Evolutionary conservation across 2,329 filamentous ascomycete genomes (phyloP).

Genomic region (Xylariaceae sp.): DNA sequence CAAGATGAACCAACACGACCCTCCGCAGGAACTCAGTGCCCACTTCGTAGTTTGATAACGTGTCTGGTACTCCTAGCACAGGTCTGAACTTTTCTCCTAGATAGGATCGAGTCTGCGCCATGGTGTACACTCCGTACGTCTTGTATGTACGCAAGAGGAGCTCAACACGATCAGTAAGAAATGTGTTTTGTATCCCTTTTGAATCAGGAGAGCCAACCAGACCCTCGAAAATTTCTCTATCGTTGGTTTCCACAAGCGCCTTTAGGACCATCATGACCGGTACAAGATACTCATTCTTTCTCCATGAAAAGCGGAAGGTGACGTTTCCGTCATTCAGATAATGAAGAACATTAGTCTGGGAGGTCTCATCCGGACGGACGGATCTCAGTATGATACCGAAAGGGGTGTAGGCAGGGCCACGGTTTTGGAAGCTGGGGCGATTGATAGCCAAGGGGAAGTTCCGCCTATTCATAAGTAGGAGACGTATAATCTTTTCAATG

Average conservation of each 20-base stretch:
- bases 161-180: slow-evolving; percentile 93
- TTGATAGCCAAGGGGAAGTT: slow-evolving; percentile 97
- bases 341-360: slow-evolving; percentile 95
- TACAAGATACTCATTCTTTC: slow-evolving; percentile 95
- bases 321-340: slow-evolving; percentile 96
- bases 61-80: slow-evolving; percentile 83
- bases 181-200: slow-evolving; percentile 83
- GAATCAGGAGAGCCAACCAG: slow-evolving; percentile 80
- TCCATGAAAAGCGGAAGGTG: slow-evolving; percentile 96
- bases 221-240: slow-evolving; percentile 95
- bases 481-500: slow-evolving; percentile 93
- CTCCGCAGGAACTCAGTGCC: slow-evolving; percentile 90
- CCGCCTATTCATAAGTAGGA: slow-evolving; percentile 86
- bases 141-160: slow-evolving; percentile 93
- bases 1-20: slow-evolving; percentile 90
- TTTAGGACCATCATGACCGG: slow-evolving; percentile 97
- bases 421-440: slow-evolving; percentile 85
- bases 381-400: slow-evolving; percentile 91
- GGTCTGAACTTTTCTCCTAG: slow-evolving; percentile 90
- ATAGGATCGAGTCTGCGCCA: slow-evolving; percentile 81
- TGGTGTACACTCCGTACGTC: slow-evolving; percentile 82
- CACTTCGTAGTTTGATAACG: slow-evolving; percentile 85
- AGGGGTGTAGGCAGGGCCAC: slow-evolving; percentile 86
- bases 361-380: slow-evolving; percentile 95
- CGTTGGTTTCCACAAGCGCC: slow-evolving; percentile 93